Conservation (phyloP, 805 yeast genomes). For the Metschnikowia lachancei region DNA sequence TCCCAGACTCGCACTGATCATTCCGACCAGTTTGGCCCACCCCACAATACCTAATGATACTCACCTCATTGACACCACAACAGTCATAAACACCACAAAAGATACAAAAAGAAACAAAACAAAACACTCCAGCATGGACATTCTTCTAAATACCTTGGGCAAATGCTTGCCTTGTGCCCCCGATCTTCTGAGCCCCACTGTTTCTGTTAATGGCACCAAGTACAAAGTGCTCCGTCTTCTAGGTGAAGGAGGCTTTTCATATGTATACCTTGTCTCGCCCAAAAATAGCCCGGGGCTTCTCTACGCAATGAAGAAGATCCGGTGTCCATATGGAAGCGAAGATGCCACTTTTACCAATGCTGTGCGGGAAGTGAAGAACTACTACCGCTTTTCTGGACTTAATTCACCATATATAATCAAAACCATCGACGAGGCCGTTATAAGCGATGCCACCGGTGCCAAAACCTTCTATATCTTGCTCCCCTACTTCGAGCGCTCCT, state of each 20-base stretch:
- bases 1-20: too few relatives aligned
- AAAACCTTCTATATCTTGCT: conserved; percentile 73
- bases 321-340: conserved; percentile 84
- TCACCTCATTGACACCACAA: too few relatives aligned
- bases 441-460: conserved; percentile 75
- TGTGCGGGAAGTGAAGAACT: conserved; percentile 72
- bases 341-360: conserved; percentile 60
- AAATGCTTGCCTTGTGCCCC: conserved; percentile 47
- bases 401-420: conserved; percentile 62
- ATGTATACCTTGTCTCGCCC: conserved; percentile 71
- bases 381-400: conserved; percentile 59
- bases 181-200: conserved; percentile 47
- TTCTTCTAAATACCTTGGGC: conserved; percentile 17
- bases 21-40: too few relatives aligned
- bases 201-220: conserved; percentile 58
- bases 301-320: conserved; percentile 79
- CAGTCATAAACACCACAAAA: too few relatives aligned
- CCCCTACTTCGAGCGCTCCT: conserved; percentile 70
- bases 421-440: conserved; percentile 66
- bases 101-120: too few relatives aligned
- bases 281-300: conserved; percentile 35
- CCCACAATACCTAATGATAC: too few relatives aligned
- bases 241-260: conserved; percentile 90
- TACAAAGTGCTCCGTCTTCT: conserved; percentile 67
- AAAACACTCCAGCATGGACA: conserved; percentile 10